phyloP scores from a whole-genome alignment of 371 early-diverging fungal genomes.

The Capillidium rhysosporum region DNA sequence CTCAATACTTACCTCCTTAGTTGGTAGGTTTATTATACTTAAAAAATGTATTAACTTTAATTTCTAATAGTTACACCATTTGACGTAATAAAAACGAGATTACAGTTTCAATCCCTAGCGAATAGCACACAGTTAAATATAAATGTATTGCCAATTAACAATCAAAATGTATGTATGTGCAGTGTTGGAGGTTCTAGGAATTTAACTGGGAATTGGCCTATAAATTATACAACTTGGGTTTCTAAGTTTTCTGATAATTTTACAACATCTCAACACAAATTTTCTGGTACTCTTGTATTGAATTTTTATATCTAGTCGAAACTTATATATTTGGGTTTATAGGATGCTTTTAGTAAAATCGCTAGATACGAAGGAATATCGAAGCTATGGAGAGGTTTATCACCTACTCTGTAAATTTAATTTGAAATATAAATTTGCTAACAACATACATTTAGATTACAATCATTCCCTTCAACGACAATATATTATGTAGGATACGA shows the following conservation, averaged over 20 bases:
- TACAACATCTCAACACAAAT: background rate
- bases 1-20: conserved; percentile 44
- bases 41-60: background rate
- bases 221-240: conserved; percentile 12
- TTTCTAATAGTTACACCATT: conserved; percentile 57
- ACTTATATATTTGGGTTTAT: conserved; percentile 4
- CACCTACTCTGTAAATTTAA: conserved; percentile 39
- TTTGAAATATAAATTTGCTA: background rate
- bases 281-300: conserved; percentile 2
- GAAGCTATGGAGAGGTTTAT: conserved; percentile 71
- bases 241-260: background rate
- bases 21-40: conserved; percentile 18
- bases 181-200: conserved; percentile 12
- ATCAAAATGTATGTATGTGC: conserved; percentile 9
- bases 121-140: background rate
- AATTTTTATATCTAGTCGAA: background rate
- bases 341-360: conserved; percentile 66
- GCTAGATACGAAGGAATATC: conserved; percentile 50
- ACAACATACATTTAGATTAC: conserved; percentile 18
- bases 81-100: conserved; percentile 81
- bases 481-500: conserved; percentile 93
- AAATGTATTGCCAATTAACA: background rate
- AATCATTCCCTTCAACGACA: conserved; percentile 80
- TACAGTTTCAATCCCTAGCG: conserved; percentile 47
- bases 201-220: conserved; percentile 14